Evolutionary conservation across 768 basidiomycete genomes (phyloP).

Genomic region (Crassisporium funariophilum): DNA sequence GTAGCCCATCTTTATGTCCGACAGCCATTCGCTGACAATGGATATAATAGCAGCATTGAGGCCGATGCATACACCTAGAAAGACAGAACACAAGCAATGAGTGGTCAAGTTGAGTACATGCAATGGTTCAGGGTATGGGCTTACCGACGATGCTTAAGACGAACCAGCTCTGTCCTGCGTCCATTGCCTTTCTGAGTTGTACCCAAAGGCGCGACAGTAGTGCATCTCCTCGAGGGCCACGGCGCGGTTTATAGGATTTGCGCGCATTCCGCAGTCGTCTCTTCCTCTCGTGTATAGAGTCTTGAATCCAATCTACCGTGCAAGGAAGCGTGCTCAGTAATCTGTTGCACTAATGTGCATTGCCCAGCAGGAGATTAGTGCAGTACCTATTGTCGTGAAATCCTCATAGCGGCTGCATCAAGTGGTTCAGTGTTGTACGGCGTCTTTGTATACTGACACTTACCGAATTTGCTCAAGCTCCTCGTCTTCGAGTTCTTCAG

Average conservation of each 20-base stretch:
- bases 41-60: constrained; percentile 94
- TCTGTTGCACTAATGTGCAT: constrained; percentile 12
- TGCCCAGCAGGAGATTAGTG: constrained; percentile 1
- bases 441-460: constrained; percentile 10
- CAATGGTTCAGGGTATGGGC: constrained; percentile 28
- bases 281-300: constrained; percentile 87
- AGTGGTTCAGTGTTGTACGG: constrained; percentile 15
- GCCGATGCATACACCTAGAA: constrained; percentile 84
- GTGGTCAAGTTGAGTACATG: background rate
- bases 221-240: constrained; percentile 54
- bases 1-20: constrained; percentile 97
- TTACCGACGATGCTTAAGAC: constrained; percentile 87
- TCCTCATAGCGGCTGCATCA: constrained; percentile 83
- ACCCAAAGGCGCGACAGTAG: constrained; percentile 58
- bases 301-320: constrained; percentile 90
- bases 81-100: background rate
- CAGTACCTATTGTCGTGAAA: constrained; percentile 90
- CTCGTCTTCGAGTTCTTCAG: constrained; percentile 59
- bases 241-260: constrained; percentile 40
- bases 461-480: constrained; percentile 71
- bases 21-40: constrained; percentile 95
- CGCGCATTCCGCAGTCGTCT: constrained; percentile 68
- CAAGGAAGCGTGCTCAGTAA: background rate
- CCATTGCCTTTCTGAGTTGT: constrained; percentile 57
- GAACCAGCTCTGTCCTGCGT: constrained; percentile 88